Evolutionary conservation across 1,284 basidiomycete species (phyloP).

Genomic region (Ganoderma meredithae): DNA sequence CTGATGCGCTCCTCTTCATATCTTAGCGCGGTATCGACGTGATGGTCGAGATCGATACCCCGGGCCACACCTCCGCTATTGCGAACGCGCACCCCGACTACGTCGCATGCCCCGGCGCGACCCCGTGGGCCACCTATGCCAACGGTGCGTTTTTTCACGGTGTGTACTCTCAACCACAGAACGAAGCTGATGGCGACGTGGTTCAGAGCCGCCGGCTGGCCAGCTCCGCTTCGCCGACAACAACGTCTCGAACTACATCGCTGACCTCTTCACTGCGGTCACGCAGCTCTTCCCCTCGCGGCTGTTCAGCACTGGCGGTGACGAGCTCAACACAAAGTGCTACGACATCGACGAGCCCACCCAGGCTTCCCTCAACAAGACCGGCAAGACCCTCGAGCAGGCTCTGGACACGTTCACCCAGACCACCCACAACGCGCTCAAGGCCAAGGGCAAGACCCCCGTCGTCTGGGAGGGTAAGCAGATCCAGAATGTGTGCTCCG

Average conservation of each 20-base stretch:
- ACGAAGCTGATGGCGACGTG: constrained; percentile 8
- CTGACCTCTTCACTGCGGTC: constrained; percentile 51
- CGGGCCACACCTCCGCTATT: constrained; percentile 81
- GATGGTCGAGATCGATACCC: constrained; percentile 75
- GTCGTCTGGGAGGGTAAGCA: constrained; percentile 74
- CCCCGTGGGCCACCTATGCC: constrained; percentile 72
- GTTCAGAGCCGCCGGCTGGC: constrained; percentile 78
- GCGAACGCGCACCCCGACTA: constrained; percentile 72
- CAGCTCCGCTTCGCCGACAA: constrained; percentile 73
- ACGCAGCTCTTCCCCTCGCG: constrained; percentile 60
- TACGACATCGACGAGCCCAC: constrained; percentile 71
- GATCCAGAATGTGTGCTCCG: neutral
- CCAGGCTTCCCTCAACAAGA: constrained; percentile 54
- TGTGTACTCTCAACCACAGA: neutral
- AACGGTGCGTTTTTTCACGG: constrained; percentile 50
- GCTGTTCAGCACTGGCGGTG: constrained; percentile 83
- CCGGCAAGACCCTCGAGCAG: constrained; percentile 64
- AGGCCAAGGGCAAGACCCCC: constrained; percentile 57
- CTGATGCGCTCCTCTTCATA: constrained; percentile 11
- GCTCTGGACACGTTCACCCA: constrained; percentile 71
- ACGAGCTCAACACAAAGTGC: constrained; percentile 80
- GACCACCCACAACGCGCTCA: constrained; percentile 56
- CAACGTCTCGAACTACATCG: constrained; percentile 52
- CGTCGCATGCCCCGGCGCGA: constrained; percentile 72
- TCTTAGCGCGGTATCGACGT: constrained; percentile 81